phyloP scores from a whole-genome alignment of 495 filamentous ascomycete species.

The Penicillium dipodomyicola region DNA sequence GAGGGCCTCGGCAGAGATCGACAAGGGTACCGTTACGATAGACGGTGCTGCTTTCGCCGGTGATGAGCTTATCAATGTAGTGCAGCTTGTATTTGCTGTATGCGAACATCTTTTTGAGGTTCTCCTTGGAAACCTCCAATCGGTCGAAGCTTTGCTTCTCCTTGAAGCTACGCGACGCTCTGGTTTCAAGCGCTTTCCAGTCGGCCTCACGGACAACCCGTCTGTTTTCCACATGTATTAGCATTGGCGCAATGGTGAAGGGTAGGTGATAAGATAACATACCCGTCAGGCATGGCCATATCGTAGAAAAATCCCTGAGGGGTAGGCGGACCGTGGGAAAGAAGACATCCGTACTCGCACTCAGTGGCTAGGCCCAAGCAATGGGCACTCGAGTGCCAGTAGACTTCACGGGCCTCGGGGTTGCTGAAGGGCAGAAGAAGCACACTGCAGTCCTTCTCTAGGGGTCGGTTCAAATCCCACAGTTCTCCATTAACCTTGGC shows the following conservation, averaged over 20 bases:
- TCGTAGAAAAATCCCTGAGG: conserved; percentile 98
- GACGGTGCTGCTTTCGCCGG: conserved; percentile 87
- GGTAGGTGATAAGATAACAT: conserved; percentile 14
- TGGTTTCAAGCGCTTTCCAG: conserved; percentile 74
- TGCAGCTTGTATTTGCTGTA: conserved; percentile 96
- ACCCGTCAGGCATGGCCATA: conserved; percentile 78
- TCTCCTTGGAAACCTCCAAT: conserved; percentile 79
- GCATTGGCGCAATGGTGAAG: conserved; percentile 10
- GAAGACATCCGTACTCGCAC: conserved; percentile 79
- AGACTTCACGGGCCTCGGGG: conserved; percentile 78
- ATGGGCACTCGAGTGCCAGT: conserved; percentile 88
- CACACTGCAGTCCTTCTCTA: conserved; percentile 73
- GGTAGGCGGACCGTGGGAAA: conserved; percentile 90
- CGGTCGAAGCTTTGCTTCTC: conserved; percentile 96
- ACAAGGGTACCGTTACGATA: conserved; percentile 83
- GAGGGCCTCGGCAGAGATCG: conserved; percentile 75
- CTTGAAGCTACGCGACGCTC: conserved; percentile 77
- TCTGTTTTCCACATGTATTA: conserved; percentile 21
- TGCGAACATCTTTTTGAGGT: conserved; percentile 91
- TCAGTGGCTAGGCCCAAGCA: conserved; percentile 92
- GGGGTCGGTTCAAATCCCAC: conserved; percentile 88
- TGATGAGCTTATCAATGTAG: conserved; percentile 91
- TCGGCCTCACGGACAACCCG: conserved; percentile 71
- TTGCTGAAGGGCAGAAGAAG: conserved; percentile 81
- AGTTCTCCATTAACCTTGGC: conserved; percentile 77